Evolutionary conservation across 192 early-diverging fungal genomes (phyloP), one percentile per base, ranked within the genome.

Genomic region (Haplosporangium gracile): DNA sequence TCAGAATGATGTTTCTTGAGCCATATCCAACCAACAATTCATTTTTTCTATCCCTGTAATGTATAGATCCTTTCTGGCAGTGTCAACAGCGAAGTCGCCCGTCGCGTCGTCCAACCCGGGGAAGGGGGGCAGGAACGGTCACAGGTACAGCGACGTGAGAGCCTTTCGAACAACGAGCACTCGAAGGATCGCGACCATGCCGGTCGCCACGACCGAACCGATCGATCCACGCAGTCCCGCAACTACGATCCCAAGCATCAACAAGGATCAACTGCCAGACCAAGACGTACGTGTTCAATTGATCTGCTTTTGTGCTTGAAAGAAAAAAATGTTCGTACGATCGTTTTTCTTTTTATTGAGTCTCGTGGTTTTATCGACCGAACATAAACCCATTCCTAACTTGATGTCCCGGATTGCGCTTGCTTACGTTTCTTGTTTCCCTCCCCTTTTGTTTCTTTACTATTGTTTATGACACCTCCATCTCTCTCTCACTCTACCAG

Each of bases 81-180:
- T 40, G 77, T 78, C 42, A 78, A 78, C 39, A 78, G 77, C 47
- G 77, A 78, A 71, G 69, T 78, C 32, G 68, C 77, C 16, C 68
- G 77, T 24, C 77, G 77, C 47, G 49, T 51, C 5, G 68, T 63
- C 45, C 76, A 77, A 69, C 77, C 68, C 70, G 77, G 69, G 70
- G 77, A 71, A 47, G 39, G 42, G 36, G 76, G 65, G 29, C 77
- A 78, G 47, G 77, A 78, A 40, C 77, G 77, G 34, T 22, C 69
- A 69, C 69, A 45, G 39, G 69, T 47, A 1, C 77, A 78, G 45
- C 40, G 77, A 49, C 68, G 77, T 9, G 77, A 78, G 51, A 78
- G 77, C 49, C 68, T 78, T 36, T 71, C 77, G 11, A 70, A 45
- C 36, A 77, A 38, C 45, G 68, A 49, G 11, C 60, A 65, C 60